Conservation (phyloP, 148 eudicot genomes). For the Heliosperma pusillum region DNA sequence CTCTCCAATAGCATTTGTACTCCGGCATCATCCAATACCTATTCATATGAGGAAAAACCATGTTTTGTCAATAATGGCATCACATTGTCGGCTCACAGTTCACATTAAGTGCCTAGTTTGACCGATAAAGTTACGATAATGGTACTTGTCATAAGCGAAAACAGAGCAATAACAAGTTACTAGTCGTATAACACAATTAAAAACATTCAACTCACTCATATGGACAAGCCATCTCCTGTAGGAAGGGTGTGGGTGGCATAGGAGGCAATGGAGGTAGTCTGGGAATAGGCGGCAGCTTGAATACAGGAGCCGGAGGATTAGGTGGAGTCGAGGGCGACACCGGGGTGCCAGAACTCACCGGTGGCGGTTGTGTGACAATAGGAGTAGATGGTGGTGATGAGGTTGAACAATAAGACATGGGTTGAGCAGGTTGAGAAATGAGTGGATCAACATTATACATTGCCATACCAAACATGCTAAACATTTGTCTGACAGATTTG, state of each 20-base stretch:
- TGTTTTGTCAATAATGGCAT: too few species aligned
- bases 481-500: slow-evolving; percentile 42
- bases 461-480: slow-evolving; percentile 61
- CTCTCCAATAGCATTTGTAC: slow-evolving; percentile 80
- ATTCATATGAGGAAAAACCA: neutral
- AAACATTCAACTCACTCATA: slow-evolving; percentile 38
- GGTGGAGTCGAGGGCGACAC: slow-evolving; percentile 31
- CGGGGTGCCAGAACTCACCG: slow-evolving; percentile 25
- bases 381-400: slow-evolving; percentile 22
- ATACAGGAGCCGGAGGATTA: slow-evolving; percentile 22
- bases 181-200: neutral
- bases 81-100: too few species aligned
- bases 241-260: slow-evolving; percentile 55
- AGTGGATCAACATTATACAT: slow-evolving; percentile 66
- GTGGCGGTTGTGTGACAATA: slow-evolving; percentile 19
- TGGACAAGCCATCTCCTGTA: slow-evolving; percentile 71
- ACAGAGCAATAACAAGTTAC: too few species aligned
- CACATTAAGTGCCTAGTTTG: too few species aligned
- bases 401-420: slow-evolving; percentile 55
- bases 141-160: too few species aligned
- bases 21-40: slow-evolving; percentile 78
- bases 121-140: too few species aligned
- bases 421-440: slow-evolving; percentile 72
- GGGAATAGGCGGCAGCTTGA: slow-evolving; percentile 34
- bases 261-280: slow-evolving; percentile 35